These are phyloP conservation scores for Ophiosphaerella korrae DNA, from an alignment of 2,329 filamentous ascomycete species.

Conservation along the genomic window DNA sequence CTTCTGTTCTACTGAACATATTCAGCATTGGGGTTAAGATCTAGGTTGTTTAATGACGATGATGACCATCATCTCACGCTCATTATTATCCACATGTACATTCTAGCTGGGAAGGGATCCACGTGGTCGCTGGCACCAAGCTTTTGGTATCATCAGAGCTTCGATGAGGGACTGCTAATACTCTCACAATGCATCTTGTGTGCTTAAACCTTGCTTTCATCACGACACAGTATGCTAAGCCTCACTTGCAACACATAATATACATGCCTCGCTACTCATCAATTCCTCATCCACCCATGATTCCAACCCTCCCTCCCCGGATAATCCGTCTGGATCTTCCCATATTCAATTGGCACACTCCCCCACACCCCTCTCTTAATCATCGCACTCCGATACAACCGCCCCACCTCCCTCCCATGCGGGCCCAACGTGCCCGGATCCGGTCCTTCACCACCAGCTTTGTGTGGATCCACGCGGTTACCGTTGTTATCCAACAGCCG, in stretches of 20 bases:
- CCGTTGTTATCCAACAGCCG: slow-evolving; percentile 56
- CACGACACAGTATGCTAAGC: neutral
- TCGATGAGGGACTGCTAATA: slow-evolving; percentile 19
- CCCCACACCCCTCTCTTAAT: slow-evolving; percentile 85
- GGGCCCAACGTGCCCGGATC: slow-evolving; percentile 32
- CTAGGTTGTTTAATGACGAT: slow-evolving; percentile 31
- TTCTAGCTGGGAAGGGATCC: neutral
- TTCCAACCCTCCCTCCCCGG: slow-evolving; percentile 86
- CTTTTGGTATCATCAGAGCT: slow-evolving; percentile 5
- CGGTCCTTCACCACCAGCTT: slow-evolving; percentile 61
- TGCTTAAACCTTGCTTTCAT: neutral
- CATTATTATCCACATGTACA: slow-evolving; percentile 24
- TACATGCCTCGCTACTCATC: slow-evolving; percentile 11
- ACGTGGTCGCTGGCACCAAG: neutral
- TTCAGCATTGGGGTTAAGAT: slow-evolving; percentile 23
- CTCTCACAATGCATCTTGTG: slow-evolving; percentile 8
- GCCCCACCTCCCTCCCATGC: slow-evolving; percentile 63
- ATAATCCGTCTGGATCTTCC: slow-evolving; percentile 80
- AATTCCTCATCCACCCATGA: slow-evolving; percentile 78
- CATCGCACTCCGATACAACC: slow-evolving; percentile 86
- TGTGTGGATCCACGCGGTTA: slow-evolving; percentile 49
- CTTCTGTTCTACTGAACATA: slow-evolving; percentile 35
- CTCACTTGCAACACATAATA: slow-evolving; percentile 3
- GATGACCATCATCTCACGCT: slow-evolving; percentile 34
- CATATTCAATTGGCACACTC: slow-evolving; percentile 93